phyloP scores from a whole-genome alignment of 2,329 filamentous ascomycete species.

The Leptographium radiaticola region DNA sequence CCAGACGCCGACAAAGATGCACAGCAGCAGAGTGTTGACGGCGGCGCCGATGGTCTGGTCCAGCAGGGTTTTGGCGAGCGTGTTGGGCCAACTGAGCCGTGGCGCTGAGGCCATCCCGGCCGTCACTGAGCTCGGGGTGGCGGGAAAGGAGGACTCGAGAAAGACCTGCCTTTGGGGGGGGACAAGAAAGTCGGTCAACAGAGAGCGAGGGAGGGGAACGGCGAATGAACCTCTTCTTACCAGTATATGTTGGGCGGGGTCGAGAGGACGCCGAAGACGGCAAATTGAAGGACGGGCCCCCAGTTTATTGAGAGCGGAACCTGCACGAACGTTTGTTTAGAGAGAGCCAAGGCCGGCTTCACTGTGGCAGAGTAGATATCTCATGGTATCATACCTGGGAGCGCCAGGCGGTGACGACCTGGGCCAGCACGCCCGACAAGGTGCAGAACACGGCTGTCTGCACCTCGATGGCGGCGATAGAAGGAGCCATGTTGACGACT shows the following conservation, averaged over 20 bases:
- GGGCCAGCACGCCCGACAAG: conserved; percentile 61
- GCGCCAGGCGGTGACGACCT: conserved; percentile 52
- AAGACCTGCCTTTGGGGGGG: conserved; percentile 49
- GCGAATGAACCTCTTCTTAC: conserved; percentile 26
- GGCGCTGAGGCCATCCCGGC: not conserved
- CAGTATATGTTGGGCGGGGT: conserved; percentile 77
- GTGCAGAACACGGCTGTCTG: conserved; percentile 54
- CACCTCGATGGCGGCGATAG: conserved; percentile 45
- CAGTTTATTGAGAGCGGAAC: conserved; percentile 48
- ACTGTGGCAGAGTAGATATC: too few relatives aligned
- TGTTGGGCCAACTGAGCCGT: conserved; percentile 44
- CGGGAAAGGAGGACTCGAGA: conserved; percentile 63
- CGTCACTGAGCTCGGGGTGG: conserved; percentile 22
- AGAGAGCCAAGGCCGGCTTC: too few relatives aligned
- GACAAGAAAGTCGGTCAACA: not conserved
- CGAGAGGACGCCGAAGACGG: conserved; percentile 58
- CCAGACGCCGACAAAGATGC: conserved; percentile 35
- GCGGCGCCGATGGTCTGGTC: conserved; percentile 56
- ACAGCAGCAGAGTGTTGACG: conserved; percentile 53
- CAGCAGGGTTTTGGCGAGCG: conserved; percentile 50
- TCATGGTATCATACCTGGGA: conserved; percentile 28
- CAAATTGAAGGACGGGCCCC: conserved; percentile 61
- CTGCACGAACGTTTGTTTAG: conserved; percentile 22
- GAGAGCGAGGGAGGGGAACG: too few relatives aligned
- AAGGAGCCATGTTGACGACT: conserved; percentile 16